These are phyloP conservation scores for Neophaeococcomyces mojaviensis DNA, from an alignment of 2,329 filamentous ascomycete species.

Conservation along the genomic window DNA sequence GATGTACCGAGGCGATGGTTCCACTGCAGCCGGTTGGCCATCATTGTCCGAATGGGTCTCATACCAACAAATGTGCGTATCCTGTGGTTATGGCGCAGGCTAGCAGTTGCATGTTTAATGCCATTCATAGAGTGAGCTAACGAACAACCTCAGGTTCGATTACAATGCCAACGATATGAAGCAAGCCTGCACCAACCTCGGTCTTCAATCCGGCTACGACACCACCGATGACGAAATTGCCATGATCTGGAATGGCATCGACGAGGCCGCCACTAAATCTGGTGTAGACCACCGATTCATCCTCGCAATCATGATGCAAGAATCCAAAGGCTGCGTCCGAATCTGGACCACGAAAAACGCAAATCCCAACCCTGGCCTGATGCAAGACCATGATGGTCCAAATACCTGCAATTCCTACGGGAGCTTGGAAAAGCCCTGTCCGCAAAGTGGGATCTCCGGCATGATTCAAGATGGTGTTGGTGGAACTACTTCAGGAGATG, in stretches of 20 bases:
- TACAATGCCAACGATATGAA: neutral
- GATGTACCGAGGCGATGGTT: slow-evolving; percentile 25
- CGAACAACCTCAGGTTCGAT: slow-evolving; percentile 14
- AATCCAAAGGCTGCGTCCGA: slow-evolving; percentile 40
- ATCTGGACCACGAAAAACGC: slow-evolving; percentile 35
- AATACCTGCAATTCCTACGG: slow-evolving; percentile 31
- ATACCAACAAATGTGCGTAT: slow-evolving; percentile 25
- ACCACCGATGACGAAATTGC: slow-evolving; percentile 25
- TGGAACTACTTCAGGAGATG: slow-evolving; percentile 14
- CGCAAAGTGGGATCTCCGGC: slow-evolving; percentile 13
- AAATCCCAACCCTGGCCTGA: slow-evolving; percentile 37
- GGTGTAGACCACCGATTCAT: slow-evolving; percentile 37
- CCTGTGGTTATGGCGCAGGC: neutral
- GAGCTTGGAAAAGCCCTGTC: slow-evolving; percentile 11
- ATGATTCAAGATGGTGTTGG: slow-evolving; percentile 19
- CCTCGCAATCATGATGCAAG: slow-evolving; percentile 40
- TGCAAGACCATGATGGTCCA: slow-evolving; percentile 33
- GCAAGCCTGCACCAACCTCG: neutral
- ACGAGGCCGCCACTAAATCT: slow-evolving; percentile 24
- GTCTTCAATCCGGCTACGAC: slow-evolving; percentile 1
- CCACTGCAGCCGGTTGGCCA: slow-evolving; percentile 26
- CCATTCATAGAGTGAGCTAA: neutral
- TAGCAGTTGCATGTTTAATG: neutral
- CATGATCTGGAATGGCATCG: slow-evolving; percentile 29
- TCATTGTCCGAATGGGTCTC: slow-evolving; percentile 25